These are phyloP conservation scores for Aspergillus proliferans DNA, from an alignment of 2,329 filamentous ascomycete genomes.

Conservation along the genomic window DNA sequence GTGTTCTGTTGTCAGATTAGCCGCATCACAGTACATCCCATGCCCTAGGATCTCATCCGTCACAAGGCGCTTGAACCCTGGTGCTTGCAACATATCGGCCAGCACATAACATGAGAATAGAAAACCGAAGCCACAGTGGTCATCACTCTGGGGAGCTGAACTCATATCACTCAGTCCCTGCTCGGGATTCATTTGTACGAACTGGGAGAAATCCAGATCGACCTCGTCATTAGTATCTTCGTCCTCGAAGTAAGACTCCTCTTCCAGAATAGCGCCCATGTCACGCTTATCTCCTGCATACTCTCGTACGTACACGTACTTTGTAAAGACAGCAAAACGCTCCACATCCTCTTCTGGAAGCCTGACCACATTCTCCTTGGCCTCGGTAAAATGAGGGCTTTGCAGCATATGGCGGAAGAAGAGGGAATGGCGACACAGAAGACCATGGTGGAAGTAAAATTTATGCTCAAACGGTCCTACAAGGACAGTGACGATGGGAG, in stretches of 20 bases:
- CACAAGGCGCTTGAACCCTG: constrained; percentile 1
- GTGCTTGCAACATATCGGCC: constrained; percentile 4
- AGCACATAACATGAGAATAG: constrained; percentile 3
- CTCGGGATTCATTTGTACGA: not conserved
- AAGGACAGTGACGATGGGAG: not conserved
- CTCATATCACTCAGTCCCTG: not conserved
- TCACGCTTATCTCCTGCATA: constrained; percentile 2
- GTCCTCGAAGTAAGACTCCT: not conserved
- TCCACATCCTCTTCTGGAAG: constrained; percentile 2
- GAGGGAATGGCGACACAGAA: constrained; percentile 1
- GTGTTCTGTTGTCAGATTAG: not conserved
- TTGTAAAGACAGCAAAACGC: constrained; percentile 4
- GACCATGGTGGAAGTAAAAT: constrained; percentile 2
- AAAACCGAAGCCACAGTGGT: constrained; percentile 4
- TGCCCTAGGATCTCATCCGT: constrained; percentile 2
- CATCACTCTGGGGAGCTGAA: not conserved
- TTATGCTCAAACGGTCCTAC: not conserved
- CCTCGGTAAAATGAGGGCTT: not conserved
- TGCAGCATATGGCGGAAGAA: constrained; percentile 3
- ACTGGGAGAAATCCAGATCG: not conserved
- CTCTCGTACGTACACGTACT: constrained; percentile 3
- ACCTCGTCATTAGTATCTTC: not conserved
- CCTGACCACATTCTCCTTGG: constrained; percentile 1
- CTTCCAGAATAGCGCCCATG: not conserved
- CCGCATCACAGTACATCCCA: constrained; percentile 1